Percentiles rank a stretch among this genome's conserved stretches.
Conservation (phyloP, 805 yeast genomes). For the Nakazawaea wickerhamii region DNA sequence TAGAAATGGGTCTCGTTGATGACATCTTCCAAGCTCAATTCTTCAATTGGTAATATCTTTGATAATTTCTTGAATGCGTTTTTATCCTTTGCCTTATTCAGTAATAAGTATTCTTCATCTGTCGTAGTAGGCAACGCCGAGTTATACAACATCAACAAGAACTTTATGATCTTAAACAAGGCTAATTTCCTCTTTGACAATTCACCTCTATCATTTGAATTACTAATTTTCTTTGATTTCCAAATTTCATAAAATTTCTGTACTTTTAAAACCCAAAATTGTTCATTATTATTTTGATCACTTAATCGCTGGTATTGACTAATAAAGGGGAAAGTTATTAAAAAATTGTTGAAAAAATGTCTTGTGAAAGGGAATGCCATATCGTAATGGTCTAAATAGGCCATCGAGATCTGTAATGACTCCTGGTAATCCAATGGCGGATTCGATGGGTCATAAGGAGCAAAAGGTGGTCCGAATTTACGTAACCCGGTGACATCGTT, state of each 20-base stretch:
- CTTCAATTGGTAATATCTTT: conserved; percentile 19
- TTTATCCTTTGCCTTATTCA: conserved; percentile 27
- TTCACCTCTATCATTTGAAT: conserved; percentile 70
- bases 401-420: conserved; percentile 16
- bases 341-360: conserved; percentile 57
- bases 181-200: conserved; percentile 64
- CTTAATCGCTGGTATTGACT: conserved; percentile 20
- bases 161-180: conserved; percentile 53
- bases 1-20: conserved; percentile 29
- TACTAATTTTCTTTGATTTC: conserved; percentile 64
- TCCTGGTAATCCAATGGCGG: conserved; percentile 20
- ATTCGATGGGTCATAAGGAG: conserved; percentile 35
- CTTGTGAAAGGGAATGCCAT: conserved; percentile 61
- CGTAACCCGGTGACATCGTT: conserved; percentile 60
- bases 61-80: conserved; percentile 35
- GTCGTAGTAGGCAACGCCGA: conserved; percentile 63
- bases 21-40: conserved; percentile 18
- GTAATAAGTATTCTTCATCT: conserved; percentile 44
- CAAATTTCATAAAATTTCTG: conserved; percentile 81
- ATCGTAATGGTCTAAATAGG: conserved; percentile 19
- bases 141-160: conserved; percentile 64
- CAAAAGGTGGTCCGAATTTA: conserved; percentile 75
- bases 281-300: conserved; percentile 39
- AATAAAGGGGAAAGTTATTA: conserved; percentile 74
- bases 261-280: conserved; percentile 75